Evolutionary conservation across 2,329 filamentous ascomycete species (phyloP), one percentile per base, ranked within the genome.

Genomic region (Colletotrichum tabaci): DNA sequence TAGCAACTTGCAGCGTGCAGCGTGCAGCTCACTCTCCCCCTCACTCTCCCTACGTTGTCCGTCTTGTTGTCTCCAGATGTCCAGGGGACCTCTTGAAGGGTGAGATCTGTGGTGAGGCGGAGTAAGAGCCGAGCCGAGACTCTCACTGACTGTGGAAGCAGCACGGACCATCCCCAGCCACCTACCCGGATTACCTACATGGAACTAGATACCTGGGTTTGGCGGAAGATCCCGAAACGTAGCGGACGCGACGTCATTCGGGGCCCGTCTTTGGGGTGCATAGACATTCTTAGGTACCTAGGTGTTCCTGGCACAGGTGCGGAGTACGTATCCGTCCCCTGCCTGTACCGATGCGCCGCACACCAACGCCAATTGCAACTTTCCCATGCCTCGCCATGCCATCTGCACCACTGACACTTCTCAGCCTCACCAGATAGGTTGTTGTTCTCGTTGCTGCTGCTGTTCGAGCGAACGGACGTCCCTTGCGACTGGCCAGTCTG

Each of bases 291-390:
- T 30, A 9, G 30, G 30, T 35, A 35, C 30, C 30, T 35, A 35
- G 30, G 30, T 35, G 30, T 35, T 9, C 30, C 30, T 35, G 30
- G 30, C 30, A 35, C 30, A 35, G 30, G 30, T 35, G 9, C 30
- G 8, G 30, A 9, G 30, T 1, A 35, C 30, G 0, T 35, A 35
- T 35, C 30, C 8, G 8, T 35, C 30, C 30, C 30, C 8, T 8
- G 8, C 8, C 30, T 35, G 30, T 35, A 35, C 30, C 8, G 30
- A 35, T 9, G 6, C 5, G 26, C 26, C 5, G 8, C 30, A 35
- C 30, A 35, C 30, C 30, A 68, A 57, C 50, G 58, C 68, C 68
- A 71, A 61, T 61, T 61, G 63, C 50, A 62, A 30, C 61, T 68
- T 53, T 40, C 49, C 56, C 16, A 52, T 30, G 1, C 30, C 30